A percentile compares a stretch with the other conserved stretches of the same genome.
These are phyloP conservation scores for Cryptococcus sp. DNA, from an alignment of 1,284 basidiomycete genomes.

Conservation along the genomic window DNA sequence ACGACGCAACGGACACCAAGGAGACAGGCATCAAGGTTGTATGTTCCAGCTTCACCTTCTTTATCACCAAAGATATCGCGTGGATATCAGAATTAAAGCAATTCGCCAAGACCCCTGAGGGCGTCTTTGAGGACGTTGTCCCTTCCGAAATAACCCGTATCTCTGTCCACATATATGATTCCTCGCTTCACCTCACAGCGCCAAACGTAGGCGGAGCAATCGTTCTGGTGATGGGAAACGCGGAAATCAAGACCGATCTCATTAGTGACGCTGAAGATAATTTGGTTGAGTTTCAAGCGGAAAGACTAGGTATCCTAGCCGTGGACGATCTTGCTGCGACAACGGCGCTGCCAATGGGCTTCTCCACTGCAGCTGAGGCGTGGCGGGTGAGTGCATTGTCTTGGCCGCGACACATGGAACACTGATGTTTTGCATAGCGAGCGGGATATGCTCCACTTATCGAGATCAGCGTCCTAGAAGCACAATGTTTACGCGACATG, in stretches of 20 bases:
- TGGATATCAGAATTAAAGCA: slow-evolving; percentile 66
- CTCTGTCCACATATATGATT: slow-evolving; percentile 65
- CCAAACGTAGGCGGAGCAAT: slow-evolving; percentile 65
- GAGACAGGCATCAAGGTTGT: slow-evolving; percentile 72
- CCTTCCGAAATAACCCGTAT: slow-evolving; percentile 84
- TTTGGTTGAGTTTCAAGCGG: slow-evolving; percentile 59
- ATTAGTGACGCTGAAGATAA: slow-evolving; percentile 65
- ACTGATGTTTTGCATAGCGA: slow-evolving; percentile 22
- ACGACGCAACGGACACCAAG: slow-evolving; percentile 70
- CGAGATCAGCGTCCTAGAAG: slow-evolving; percentile 60
- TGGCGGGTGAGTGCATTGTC: slow-evolving; percentile 66
- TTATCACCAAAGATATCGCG: slow-evolving; percentile 63
- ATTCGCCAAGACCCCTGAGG: slow-evolving; percentile 83
- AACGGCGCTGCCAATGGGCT: slow-evolving; percentile 23
- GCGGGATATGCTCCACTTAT: slow-evolving; percentile 65
- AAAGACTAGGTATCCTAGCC: slow-evolving; percentile 59
- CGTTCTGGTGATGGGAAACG: slow-evolving; percentile 65
- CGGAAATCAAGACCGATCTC: slow-evolving; percentile 69
- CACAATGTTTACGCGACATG: slow-evolving; percentile 49
- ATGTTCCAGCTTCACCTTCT: slow-evolving; percentile 67
- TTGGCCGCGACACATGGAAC: background rate
- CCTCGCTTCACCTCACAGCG: slow-evolving; percentile 66
- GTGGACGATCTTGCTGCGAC: slow-evolving; percentile 62
- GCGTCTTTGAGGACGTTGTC: slow-evolving; percentile 90
- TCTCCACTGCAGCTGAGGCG: slow-evolving; percentile 46